These are phyloP conservation scores for Barbarea vulgaris DNA, from an alignment of 345 rosid species.

Conservation along the genomic window DNA sequence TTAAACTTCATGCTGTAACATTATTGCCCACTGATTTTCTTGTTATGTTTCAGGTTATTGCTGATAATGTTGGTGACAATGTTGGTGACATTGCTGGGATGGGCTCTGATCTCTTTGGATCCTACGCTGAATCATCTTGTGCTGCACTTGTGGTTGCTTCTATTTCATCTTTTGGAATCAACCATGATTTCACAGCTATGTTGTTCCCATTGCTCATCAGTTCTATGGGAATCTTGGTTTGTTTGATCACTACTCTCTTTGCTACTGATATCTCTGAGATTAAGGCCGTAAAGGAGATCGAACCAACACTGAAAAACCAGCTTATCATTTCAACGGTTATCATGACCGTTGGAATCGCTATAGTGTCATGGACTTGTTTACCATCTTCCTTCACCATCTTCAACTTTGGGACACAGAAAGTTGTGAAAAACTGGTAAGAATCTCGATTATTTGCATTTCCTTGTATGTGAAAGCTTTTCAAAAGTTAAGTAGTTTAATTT, in stretches of 20 bases:
- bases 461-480: background rate
- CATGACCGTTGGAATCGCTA: slow-evolving; percentile 67
- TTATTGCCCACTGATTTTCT: background rate
- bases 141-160: slow-evolving; percentile 80
- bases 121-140: slow-evolving; percentile 70
- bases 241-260: slow-evolving; percentile 66
- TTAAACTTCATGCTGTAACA: background rate
- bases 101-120: slow-evolving; percentile 84
- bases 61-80: slow-evolving; percentile 76
- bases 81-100: slow-evolving; percentile 81
- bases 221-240: slow-evolving; percentile 66
- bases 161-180: slow-evolving; percentile 70
- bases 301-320: slow-evolving; percentile 65
- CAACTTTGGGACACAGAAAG: slow-evolving; percentile 67
- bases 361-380: slow-evolving; percentile 50
- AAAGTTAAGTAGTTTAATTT: background rate
- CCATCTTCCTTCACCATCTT: slow-evolving; percentile 65
- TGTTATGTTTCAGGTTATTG: slow-evolving; percentile 56
- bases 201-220: slow-evolving; percentile 62
- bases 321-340: slow-evolving; percentile 66
- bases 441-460: background rate
- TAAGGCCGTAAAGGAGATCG: slow-evolving; percentile 69
- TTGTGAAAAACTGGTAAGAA: slow-evolving; percentile 63
- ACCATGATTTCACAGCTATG: slow-evolving; percentile 71
- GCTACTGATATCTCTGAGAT: slow-evolving; percentile 71